These are phyloP conservation scores for Yamadazyma phyllophila DNA, from an alignment of 805 yeast genomes.

Conservation along the genomic window DNA sequence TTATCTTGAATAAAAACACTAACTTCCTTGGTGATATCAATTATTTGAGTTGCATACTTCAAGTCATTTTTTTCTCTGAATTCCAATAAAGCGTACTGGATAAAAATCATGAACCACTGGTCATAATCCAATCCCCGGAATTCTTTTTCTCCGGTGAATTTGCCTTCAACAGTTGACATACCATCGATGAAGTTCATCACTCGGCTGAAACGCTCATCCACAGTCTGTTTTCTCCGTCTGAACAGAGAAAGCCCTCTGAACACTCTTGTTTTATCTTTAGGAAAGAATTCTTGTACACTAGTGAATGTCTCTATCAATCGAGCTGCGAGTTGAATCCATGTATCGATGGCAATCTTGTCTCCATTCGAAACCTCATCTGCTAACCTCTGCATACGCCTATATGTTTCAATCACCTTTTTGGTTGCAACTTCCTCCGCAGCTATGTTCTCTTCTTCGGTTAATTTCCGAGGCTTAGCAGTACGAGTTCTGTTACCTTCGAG, in stretches of 20 bases:
- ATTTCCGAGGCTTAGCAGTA: constrained; percentile 16
- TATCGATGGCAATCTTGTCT: constrained; percentile 59
- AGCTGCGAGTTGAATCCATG: constrained; percentile 83
- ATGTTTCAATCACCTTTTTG: constrained; percentile 55
- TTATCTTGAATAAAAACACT: constrained; percentile 74
- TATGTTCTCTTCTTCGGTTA: constrained; percentile 45
- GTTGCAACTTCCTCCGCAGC: constrained; percentile 59
- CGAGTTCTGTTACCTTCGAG: constrained; percentile 10
- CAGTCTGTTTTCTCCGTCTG: constrained; percentile 55
- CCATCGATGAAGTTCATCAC: constrained; percentile 65
- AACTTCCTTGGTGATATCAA: constrained; percentile 72
- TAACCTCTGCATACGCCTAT: constrained; percentile 52
- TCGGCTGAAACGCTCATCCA: constrained; percentile 73
- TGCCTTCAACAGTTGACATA: constrained; percentile 28
- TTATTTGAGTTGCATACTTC: constrained; percentile 47
- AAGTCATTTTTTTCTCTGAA: constrained; percentile 65
- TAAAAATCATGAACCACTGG: constrained; percentile 81
- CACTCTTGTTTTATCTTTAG: constrained; percentile 66
- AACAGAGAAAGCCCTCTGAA: constrained; percentile 68
- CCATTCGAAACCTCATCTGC: constrained; percentile 29
- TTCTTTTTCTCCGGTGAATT: constrained; percentile 50
- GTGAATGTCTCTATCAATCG: constrained; percentile 83
- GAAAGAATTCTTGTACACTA: constrained; percentile 73
- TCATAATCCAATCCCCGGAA: constrained; percentile 77
- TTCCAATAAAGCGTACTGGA: constrained; percentile 70